phyloP scores from a whole-genome alignment of 2,329 filamentous ascomycete species.

The Arthrinium phaeospermum region DNA sequence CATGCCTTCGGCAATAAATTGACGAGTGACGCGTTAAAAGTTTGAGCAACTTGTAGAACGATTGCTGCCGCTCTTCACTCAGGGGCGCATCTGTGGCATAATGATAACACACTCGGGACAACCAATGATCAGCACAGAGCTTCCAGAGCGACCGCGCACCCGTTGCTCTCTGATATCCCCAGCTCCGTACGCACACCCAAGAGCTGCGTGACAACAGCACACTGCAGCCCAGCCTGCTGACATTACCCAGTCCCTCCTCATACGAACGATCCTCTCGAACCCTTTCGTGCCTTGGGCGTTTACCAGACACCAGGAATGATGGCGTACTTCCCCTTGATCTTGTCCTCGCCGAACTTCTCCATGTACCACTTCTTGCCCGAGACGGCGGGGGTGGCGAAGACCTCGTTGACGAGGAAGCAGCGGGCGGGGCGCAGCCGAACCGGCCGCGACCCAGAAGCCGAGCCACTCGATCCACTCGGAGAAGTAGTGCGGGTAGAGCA shows the following conservation, averaged over 20 bases:
- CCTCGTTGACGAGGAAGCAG: slow-evolving; percentile 83
- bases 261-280: neutral
- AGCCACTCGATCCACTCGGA: slow-evolving; percentile 97
- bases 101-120: neutral
- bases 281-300: no score
- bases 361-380: slow-evolving; percentile 86
- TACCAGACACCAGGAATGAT: slow-evolving; percentile 55
- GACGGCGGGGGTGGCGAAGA: slow-evolving; percentile 83
- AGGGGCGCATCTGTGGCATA: neutral
- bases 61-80: neutral
- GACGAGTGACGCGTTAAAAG: neutral
- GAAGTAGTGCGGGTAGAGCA: slow-evolving; percentile 94
- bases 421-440: slow-evolving; percentile 75
- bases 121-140: neutral
- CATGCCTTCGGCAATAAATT: neutral
- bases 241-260: neutral
- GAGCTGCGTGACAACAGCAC: neutral
- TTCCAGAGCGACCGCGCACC: neutral
- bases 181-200: neutral
- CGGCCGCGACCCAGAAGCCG: slow-evolving; percentile 82
- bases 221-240: neutral
- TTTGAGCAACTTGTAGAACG: neutral
- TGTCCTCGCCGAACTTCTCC: slow-evolving; percentile 84
- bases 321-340: slow-evolving; percentile 76
- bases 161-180: neutral